Evolutionary conservation across 306 rosid genomes (phyloP), one percentile per base, ranked within the genome.

Genomic region (Bauhinia variegata): DNA sequence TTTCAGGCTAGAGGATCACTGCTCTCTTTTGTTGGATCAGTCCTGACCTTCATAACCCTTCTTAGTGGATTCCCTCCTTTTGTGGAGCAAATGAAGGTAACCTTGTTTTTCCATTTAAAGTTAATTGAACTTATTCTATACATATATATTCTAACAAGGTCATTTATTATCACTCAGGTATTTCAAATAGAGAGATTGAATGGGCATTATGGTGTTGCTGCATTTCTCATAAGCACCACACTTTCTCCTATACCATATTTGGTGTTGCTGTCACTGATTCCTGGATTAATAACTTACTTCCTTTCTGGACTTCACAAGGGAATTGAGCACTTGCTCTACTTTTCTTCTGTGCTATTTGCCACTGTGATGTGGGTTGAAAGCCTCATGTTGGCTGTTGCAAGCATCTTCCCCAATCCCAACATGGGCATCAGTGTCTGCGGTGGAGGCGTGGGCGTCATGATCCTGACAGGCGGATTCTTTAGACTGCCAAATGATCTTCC

Each of bases 381-480:
- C 75, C 50, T 76, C 4, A 80, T 80, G 85, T 75, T 80, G 85
- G 68, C 64, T 30, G 65, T 80, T 11, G 81, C 85, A 3, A 71
- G 76, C 60, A 30, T 80, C 7, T 78, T 80, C 14, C 85, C 85
- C 7, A 62, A 76, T 69, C 67, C 54, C 28, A 68, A 75, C 1
- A 66, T 80, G 81, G 85, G 85, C 0, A 72, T 76, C 4, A 80
- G 72, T 18, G 11, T 68, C 0, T 78, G 85, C 5, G 67, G 78
- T 7, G 85, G 81, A 47, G 42, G 75, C 50, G 79, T 75, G 72
- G 85, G 72, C 1, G 11, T 72, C 2, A 67, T 80, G 85, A 28
- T 80, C 0, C 17, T 80, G 8, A 54, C 15, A 0, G 72, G 73
- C 5, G 82, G 85, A 11, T 72, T 61, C 43, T 80, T 75, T 65